Percentiles rank a stretch among this genome's conserved stretches.
Evolutionary conservation across 805 yeast genomes (phyloP).

Genomic region (Saccharomycopsis capsularis): DNA sequence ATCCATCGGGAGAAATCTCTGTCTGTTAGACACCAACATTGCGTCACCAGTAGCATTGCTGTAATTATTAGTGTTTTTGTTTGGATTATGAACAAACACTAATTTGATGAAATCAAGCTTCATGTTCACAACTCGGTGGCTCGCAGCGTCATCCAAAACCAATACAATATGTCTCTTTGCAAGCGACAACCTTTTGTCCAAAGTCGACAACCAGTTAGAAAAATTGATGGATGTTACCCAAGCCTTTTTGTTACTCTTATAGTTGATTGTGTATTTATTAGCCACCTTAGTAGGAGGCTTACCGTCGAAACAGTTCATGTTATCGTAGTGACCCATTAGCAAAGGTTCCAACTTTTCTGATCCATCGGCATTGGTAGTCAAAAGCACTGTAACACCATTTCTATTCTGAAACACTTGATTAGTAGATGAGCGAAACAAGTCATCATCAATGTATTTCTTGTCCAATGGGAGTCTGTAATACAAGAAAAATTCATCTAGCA

Average conservation of each 20-base stretch:
- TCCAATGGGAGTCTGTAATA: constrained; percentile 57
- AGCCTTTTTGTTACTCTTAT: constrained; percentile 53
- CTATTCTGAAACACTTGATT: constrained; percentile 25
- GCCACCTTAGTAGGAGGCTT: constrained; percentile 39
- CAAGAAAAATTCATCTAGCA: constrained; percentile 53
- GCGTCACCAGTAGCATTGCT: neutral
- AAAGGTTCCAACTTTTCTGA: constrained; percentile 55
- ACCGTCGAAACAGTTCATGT: constrained; percentile 36
- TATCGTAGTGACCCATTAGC: constrained; percentile 52
- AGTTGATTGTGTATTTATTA: constrained; percentile 43
- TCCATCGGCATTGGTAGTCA: constrained; percentile 58
- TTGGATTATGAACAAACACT: constrained; percentile 17
- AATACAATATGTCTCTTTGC: constrained; percentile 46
- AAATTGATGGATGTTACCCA: constrained; percentile 60
- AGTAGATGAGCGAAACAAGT: constrained; percentile 27
- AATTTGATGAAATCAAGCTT: constrained; percentile 32
- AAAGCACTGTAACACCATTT: constrained; percentile 47
- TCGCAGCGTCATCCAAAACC: constrained; percentile 53
- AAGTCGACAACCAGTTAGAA: constrained; percentile 52
- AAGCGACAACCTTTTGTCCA: constrained; percentile 50
- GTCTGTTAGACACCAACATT: neutral
- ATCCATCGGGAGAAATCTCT: constrained; percentile 48
- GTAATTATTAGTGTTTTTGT: neutral
- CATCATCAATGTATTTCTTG: constrained; percentile 41
- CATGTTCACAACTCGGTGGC: constrained; percentile 51